phyloP scores from a whole-genome alignment of 768 basidiomycete genomes.

The Trametes gibbosa region DNA sequence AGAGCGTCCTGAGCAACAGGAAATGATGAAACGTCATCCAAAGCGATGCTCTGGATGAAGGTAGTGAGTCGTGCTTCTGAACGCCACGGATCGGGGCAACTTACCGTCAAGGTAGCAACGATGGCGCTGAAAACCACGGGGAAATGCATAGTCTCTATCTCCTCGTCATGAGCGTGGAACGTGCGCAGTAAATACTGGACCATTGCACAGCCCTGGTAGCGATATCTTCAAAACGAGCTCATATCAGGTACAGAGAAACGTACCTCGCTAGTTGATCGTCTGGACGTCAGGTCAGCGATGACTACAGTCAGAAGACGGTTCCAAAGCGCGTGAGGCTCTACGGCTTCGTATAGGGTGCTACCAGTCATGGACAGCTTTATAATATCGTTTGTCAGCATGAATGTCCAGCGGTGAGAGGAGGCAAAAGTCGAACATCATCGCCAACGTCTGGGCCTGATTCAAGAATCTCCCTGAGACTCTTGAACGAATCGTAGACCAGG shows the following conservation, averaged over 20 bases:
- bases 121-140: slow-evolving; percentile 75
- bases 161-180: slow-evolving; percentile 83
- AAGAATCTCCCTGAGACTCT: slow-evolving; percentile 58
- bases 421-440: slow-evolving; percentile 54
- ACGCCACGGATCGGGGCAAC: slow-evolving; percentile 9
- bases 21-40: slow-evolving; percentile 4
- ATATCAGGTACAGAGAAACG: background rate
- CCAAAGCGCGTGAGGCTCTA: slow-evolving; percentile 89
- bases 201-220: slow-evolving; percentile 59
- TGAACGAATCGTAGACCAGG: slow-evolving; percentile 78
- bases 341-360: slow-evolving; percentile 86
- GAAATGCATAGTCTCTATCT: slow-evolving; percentile 74
- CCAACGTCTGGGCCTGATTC: slow-evolving; percentile 49
- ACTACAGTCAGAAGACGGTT: slow-evolving; percentile 61
- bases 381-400: background rate
- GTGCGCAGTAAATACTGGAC: slow-evolving; percentile 68
- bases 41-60: background rate
- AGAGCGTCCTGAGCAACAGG: slow-evolving; percentile 11
- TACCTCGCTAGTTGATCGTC: slow-evolving; percentile 49
- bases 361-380: slow-evolving; percentile 75
- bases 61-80: background rate
- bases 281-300: slow-evolving; percentile 51
- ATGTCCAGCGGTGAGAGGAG: background rate
- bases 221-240: background rate
- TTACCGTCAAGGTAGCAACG: slow-evolving; percentile 62